These are phyloP conservation scores for Delonix regia DNA, from an alignment of 306 rosid genomes.

Conservation along the genomic window DNA sequence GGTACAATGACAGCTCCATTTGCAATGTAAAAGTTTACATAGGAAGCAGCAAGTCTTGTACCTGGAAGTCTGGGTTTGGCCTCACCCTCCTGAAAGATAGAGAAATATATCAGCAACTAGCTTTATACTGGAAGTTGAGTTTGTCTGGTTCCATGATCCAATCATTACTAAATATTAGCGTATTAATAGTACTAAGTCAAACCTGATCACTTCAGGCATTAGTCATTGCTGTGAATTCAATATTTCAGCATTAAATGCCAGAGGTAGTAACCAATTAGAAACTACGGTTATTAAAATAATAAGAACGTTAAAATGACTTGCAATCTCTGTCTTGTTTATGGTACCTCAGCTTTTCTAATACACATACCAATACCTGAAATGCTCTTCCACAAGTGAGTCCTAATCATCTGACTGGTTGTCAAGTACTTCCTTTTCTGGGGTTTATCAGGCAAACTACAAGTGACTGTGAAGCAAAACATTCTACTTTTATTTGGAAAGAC, in stretches of 20 bases:
- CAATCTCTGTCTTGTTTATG: slow-evolving; percentile 25
- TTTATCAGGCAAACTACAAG: not conserved
- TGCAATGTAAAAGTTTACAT: slow-evolving; percentile 89
- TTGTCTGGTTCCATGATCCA: slow-evolving; percentile 13
- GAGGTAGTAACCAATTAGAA: not conserved
- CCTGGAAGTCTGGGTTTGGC: slow-evolving; percentile 70
- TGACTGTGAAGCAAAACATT: not conserved
- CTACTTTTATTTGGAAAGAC: not conserved
- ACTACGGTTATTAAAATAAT: slow-evolving; percentile 11
- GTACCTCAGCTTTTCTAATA: slow-evolving; percentile 10
- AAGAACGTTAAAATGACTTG: not conserved
- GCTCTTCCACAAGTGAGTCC: not conserved
- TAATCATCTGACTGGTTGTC: slow-evolving; percentile 26
- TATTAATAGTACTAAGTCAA: slow-evolving; percentile 7
- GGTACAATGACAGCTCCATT: slow-evolving; percentile 82
- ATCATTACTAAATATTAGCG: slow-evolving; percentile 7
- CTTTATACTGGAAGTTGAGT: slow-evolving; percentile 13
- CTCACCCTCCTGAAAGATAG: slow-evolving; percentile 46
- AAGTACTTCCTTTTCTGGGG: not conserved
- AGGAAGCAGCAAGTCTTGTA: slow-evolving; percentile 92
- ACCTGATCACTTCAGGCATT: slow-evolving; percentile 11
- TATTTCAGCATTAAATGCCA: not conserved
- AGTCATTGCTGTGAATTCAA: slow-evolving; percentile 6
- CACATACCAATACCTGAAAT: not conserved
- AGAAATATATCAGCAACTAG: slow-evolving; percentile 23